phyloP scores from a whole-genome alignment of 768 basidiomycete species.

The Tulasnella sp. region DNA sequence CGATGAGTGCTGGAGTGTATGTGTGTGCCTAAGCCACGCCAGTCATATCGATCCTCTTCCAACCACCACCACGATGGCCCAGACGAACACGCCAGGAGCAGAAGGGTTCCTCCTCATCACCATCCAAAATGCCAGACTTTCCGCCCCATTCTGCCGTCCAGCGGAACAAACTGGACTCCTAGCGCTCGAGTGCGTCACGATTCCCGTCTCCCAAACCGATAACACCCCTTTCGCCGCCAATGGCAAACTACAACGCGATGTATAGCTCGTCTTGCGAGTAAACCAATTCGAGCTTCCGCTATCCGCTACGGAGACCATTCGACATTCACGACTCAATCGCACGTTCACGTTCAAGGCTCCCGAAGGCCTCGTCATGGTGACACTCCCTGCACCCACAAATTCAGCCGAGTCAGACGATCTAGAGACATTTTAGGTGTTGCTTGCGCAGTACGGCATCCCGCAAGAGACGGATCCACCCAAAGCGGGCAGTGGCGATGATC shows the following conservation, averaged over 20 bases:
- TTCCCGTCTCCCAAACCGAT: constrained; percentile 28
- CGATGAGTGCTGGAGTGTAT: no score
- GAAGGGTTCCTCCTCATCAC: constrained; percentile 43
- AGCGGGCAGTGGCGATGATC: constrained; percentile 14
- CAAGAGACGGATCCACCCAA: background rate
- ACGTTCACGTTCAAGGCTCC: constrained; percentile 32
- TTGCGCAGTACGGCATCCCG: constrained; percentile 47
- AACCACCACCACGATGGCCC: background rate
- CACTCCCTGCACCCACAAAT: constrained; percentile 25
- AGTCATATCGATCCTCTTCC: background rate
- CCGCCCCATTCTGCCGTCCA: constrained; percentile 23
- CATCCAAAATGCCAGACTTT: constrained; percentile 38
- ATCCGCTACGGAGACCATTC: constrained; percentile 42
- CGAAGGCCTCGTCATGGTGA: constrained; percentile 23
- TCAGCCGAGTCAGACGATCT: constrained; percentile 39
- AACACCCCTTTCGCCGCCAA: no score
- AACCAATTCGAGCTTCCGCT: constrained; percentile 45
- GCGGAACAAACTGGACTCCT: constrained; percentile 33
- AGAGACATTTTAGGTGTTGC: constrained; percentile 51
- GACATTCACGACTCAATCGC: constrained; percentile 33
- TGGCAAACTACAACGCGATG: constrained; percentile 46
- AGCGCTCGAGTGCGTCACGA: constrained; percentile 50
- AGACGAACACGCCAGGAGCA: constrained; percentile 2
- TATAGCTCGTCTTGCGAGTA: constrained; percentile 54
- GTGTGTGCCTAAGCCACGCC: no score